Evolutionary conservation across 2,329 filamentous ascomycete genomes (phyloP), one percentile per base, ranked within the genome.

Genomic region (Calonectria pseudoturangicola): DNA sequence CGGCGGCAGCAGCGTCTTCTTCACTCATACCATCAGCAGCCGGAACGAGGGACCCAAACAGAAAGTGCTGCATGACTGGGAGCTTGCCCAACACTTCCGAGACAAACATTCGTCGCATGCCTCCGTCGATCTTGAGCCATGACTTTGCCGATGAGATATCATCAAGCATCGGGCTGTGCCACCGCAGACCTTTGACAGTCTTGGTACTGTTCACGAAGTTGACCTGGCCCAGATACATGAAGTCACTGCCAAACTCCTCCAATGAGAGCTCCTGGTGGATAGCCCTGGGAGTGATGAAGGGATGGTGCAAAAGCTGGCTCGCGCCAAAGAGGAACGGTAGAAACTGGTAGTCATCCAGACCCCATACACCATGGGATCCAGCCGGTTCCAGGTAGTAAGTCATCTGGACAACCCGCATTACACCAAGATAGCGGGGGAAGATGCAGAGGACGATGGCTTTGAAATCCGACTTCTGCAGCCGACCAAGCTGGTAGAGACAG

Each of bases 81-180:
- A 99, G 83, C 84, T 99, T 99, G 39, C 94, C 92, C 65, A 99
- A 85, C 0, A 99, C 96, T 84, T 99, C 97, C 48, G 93, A 94
- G 65, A 96, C 89, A 81, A 98, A 98, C 97, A 99, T 99, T 77
- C 95, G 94, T 73, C 94, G 91, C 97, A 99, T 98, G 8, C 97
- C 97, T 30, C 89, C 93, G 83, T 98, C 96, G 63, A 99, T 94
- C 87, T 99, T 99, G 76, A 85, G 87, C 97, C 97, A 99, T 47
- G 89, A 94, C 83, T 95, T 96, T 18, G 96, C 94, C 1, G 95
- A 93, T 4, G 94, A 97, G 76, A 99, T 99, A 83, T 99, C 97
- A 82, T 99, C 97, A 21, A 99, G 91, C 97, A 99, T 98, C 4
- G 97, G 97, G 75, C 93, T 96, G 81, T 99, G 97, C 97, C 97